Evolutionary conservation across 148 eudicot genomes (phyloP), one percentile per base, ranked within the genome.

Genomic region (Chenopodium formosanum): DNA sequence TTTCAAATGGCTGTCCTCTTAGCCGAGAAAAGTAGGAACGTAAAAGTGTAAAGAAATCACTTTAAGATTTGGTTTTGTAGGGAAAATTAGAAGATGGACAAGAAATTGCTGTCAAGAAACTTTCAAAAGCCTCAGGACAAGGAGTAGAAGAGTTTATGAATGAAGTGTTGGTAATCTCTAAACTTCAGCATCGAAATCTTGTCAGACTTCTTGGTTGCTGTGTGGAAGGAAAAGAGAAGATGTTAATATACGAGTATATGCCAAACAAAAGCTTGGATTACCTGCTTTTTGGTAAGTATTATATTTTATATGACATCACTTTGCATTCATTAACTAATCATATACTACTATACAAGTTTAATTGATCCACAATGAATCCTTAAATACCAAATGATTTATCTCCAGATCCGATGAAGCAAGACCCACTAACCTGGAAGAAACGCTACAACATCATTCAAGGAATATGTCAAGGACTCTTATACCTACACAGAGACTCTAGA

Each of bases 171-270:
- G 74, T 89, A 74, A 85, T 89, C 20, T 86, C 89, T 3, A 89
- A 85, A 68, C 88, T 89, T 67, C 91, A 89, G 58, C 91, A 89
- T 40, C 70, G 89, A 20, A 86, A 89, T 81, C 89, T 89, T 10
- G 91, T 89, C 16, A 81, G 82, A 53, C 85, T 89, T 2, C 64
- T 89, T 4, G 89, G 89, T 19, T 89, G 88, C 63, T 89, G 88
- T 62, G 72, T 79, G 13, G 83, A 89, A 78, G 70, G 82, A 27
- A 78, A 83, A 22, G 91, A 89, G 68, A 85, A 79, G 46, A 76
- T 89, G 77, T 29, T 89, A 81, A 25, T 89, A 22, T 89, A 89
- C 53, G 91, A 89, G 52, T 89, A 78, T 81, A 80, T 89, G 91
- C 84, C 89, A 27, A 89, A 89, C 40, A 80, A 62, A 77, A 89